Evolutionary conservation across 768 basidiomycete species (phyloP).

Genomic region (Trametopsis cervina): DNA sequence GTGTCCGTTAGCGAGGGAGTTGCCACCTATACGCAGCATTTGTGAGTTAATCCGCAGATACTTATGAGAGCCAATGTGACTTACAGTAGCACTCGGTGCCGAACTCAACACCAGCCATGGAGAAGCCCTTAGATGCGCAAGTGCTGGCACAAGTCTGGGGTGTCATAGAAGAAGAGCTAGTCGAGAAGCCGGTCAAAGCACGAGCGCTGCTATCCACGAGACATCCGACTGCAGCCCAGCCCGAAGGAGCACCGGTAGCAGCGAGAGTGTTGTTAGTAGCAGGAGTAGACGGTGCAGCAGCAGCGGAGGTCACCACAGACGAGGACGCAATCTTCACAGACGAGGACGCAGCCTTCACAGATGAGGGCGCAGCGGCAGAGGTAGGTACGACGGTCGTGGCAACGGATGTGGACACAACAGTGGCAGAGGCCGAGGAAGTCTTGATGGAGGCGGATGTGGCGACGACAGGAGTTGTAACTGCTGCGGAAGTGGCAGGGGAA

Average conservation of each 20-base stretch:
- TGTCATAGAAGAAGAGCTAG: constrained; percentile 20
- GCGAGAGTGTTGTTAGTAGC: background rate
- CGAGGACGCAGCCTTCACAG: background rate
- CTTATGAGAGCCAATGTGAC: background rate
- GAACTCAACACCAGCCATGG: constrained; percentile 27
- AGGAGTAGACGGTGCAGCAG: constrained; percentile 1
- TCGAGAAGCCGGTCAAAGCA: constrained; percentile 18
- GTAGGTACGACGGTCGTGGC: background rate
- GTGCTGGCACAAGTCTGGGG: constrained; percentile 21
- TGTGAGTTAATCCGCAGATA: too few relatives aligned
- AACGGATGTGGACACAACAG: constrained; percentile 13
- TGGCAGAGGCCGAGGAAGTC: too few relatives aligned
- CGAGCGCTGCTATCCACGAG: constrained; percentile 14
- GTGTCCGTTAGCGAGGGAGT: constrained; percentile 18
- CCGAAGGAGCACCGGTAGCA: background rate
- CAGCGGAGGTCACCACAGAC: background rate
- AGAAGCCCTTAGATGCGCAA: constrained; percentile 24
- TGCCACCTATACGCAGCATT: constrained; percentile 21
- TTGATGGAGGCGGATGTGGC: background rate
- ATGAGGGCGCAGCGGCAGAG: constrained; percentile 3
- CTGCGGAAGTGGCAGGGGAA: constrained; percentile 5
- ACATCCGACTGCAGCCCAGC: constrained; percentile 16
- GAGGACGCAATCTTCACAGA: background rate
- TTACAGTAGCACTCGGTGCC: constrained; percentile 27
- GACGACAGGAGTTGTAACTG: background rate